phyloP scores from a whole-genome alignment of 768 basidiomycete genomes.

The Cyclocybe cylindracea region DNA sequence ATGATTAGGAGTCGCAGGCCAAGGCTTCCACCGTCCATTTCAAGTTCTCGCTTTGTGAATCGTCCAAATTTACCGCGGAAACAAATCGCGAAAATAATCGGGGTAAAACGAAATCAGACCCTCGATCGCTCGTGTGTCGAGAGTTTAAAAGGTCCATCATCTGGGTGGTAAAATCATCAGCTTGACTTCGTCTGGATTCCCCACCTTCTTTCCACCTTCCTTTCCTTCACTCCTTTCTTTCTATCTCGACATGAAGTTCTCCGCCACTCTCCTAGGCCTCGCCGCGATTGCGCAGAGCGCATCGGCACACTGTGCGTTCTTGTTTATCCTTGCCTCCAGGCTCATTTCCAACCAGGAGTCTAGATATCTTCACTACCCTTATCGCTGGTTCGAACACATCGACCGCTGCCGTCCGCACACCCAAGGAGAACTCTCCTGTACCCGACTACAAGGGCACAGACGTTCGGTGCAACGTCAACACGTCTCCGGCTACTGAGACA shows the following conservation, averaged over 20 bases:
- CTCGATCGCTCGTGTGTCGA: no score
- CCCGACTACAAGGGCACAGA: conserved; percentile 22
- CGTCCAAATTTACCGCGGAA: no score
- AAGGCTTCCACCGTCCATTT: no score
- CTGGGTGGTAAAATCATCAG: no score
- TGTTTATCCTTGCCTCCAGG: not conserved
- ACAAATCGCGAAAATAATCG: no score
- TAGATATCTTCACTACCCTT: conserved; percentile 30
- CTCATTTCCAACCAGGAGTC: not conserved
- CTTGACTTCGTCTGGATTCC: no score
- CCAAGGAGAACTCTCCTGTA: conserved; percentile 28
- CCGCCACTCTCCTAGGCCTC: conserved; percentile 12
- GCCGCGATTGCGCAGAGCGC: conserved; percentile 17
- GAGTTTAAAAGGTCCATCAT: no score
- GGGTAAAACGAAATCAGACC: no score
- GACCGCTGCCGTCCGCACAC: conserved; percentile 28
- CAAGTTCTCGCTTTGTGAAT: no score
- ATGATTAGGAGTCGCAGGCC: no score
- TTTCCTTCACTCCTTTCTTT: not conserved
- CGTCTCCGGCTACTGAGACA: conserved; percentile 30
- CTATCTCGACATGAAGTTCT: conserved; percentile 14
- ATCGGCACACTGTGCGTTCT: conserved; percentile 24
- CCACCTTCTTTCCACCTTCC: no score
- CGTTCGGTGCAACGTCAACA: conserved; percentile 35
- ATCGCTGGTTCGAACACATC: conserved; percentile 22